Conservation (phyloP, 257 asterid genomes). For the Coffea eugenioides region DNA sequence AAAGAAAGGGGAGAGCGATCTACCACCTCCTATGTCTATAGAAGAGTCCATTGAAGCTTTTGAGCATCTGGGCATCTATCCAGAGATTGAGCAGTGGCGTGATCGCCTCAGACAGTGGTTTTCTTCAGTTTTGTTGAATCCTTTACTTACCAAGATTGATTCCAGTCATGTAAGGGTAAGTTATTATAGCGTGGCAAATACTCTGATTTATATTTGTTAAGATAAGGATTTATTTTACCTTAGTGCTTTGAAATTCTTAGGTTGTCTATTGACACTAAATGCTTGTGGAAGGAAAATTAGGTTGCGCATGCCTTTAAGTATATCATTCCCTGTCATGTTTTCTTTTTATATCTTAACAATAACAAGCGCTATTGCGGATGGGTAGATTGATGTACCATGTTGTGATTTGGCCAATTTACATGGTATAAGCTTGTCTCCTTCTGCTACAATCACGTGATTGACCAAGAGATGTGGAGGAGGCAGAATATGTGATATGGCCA, state of each 20-base stretch:
- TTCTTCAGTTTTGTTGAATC: conserved; percentile 68
- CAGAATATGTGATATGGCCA: neutral
- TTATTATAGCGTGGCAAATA: neutral
- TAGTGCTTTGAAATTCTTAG: neutral
- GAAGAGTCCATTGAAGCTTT: conserved; percentile 84
- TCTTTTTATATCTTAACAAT: too few species aligned
- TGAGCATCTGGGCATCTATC: conserved; percentile 72
- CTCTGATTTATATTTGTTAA: neutral
- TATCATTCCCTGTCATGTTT: neutral
- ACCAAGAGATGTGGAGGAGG: neutral
- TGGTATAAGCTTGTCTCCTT: neutral
- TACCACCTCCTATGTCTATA: conserved; percentile 91
- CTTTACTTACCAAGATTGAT: conserved; percentile 72
- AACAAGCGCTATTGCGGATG: too few species aligned
- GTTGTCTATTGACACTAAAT: neutral
- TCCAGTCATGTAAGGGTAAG: conserved; percentile 81
- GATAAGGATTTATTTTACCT: neutral
- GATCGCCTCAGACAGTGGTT: conserved; percentile 93
- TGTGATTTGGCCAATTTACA: neutral
- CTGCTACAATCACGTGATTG: neutral
- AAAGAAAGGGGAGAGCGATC: conserved; percentile 87
- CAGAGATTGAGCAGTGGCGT: conserved; percentile 84
- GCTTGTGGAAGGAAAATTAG: too few species aligned
- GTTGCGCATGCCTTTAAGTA: neutral
- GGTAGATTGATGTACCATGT: too few species aligned